Conservation (phyloP, 1,139 yeast species). For the Candida sp. region DNA sequence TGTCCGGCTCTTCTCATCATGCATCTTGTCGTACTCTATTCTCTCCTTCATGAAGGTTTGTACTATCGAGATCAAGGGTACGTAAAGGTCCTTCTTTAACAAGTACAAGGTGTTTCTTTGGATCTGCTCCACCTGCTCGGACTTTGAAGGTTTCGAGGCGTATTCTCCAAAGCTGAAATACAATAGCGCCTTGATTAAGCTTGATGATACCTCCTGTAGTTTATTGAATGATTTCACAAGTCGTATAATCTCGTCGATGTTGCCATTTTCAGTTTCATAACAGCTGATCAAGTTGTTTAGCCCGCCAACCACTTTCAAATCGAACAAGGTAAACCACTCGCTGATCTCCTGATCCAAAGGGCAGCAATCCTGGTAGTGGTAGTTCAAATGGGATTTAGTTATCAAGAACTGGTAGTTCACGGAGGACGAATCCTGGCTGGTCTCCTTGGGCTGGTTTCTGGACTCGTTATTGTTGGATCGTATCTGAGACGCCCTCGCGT, state of each 20-base stretch:
- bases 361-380: constrained; percentile 45
- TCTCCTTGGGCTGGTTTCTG: constrained; percentile 15
- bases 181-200: constrained; percentile 17
- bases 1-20: background rate
- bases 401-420: constrained; percentile 31
- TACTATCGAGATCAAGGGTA: constrained; percentile 17
- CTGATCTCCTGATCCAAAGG: constrained; percentile 50
- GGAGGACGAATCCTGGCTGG: constrained; percentile 2
- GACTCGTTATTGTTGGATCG: constrained; percentile 13
- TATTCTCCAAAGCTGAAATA: constrained; percentile 52
- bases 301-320: constrained; percentile 38
- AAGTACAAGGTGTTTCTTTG: constrained; percentile 12
- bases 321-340: constrained; percentile 68
- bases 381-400: constrained; percentile 47
- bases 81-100: constrained; percentile 12
- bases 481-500: constrained; percentile 49
- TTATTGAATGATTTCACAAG: background rate
- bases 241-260: constrained; percentile 3
- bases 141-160: constrained; percentile 26
- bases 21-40: constrained; percentile 16
- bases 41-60: constrained; percentile 18
- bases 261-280: constrained; percentile 10
- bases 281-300: constrained; percentile 18
- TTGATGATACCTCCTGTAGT: constrained; percentile 1
- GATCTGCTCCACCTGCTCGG: constrained; percentile 42